Percentiles rank a stretch among this genome's conserved stretches.
Evolutionary conservation across 208 protist species (phyloP).

Genomic region (Wallacemonas sp.): DNA sequence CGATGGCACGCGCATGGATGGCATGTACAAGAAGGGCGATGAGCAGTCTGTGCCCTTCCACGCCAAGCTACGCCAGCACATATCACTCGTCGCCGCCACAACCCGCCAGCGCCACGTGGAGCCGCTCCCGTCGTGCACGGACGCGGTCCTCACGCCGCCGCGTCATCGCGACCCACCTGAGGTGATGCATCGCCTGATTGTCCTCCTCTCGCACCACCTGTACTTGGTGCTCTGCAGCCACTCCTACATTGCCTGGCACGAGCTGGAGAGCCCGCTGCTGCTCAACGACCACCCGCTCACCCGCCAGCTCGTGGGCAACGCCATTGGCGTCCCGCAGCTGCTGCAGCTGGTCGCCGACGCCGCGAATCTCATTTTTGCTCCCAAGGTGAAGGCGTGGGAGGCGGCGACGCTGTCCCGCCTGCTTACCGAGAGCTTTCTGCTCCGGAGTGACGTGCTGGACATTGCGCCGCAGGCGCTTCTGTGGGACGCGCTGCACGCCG

Average conservation of each 20-base stretch:
- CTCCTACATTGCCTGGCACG: slow-evolving; percentile 43
- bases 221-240: slow-evolving; percentile 77
- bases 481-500: slow-evolving; percentile 87
- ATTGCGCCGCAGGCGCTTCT: slow-evolving; percentile 57
- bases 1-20: slow-evolving; percentile 73
- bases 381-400: slow-evolving; percentile 75
- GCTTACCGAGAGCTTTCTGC: slow-evolving; percentile 61
- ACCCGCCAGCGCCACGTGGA: slow-evolving; percentile 69
- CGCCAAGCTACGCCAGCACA: slow-evolving; percentile 43
- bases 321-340: slow-evolving; percentile 46
- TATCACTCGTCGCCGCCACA: slow-evolving; percentile 43
- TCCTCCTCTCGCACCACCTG: slow-evolving; percentile 82
- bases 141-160: slow-evolving; percentile 50
- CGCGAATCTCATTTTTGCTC: slow-evolving; percentile 57
- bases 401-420: slow-evolving; percentile 63
- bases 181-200: slow-evolving; percentile 82
- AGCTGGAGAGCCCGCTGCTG: slow-evolving; percentile 62
- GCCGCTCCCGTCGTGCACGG: slow-evolving; percentile 73
- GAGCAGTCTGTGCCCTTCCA: slow-evolving; percentile 59
- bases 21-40: slow-evolving; percentile 55
- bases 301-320: slow-evolving; percentile 50
- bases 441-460: slow-evolving; percentile 42
- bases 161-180: slow-evolving; percentile 47
- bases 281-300: slow-evolving; percentile 78
- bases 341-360: slow-evolving; percentile 66